Base-by-base conservation (phyloP, 495 filamentous ascomycete genomes). In the Penicillium egyptiacum region DNA sequence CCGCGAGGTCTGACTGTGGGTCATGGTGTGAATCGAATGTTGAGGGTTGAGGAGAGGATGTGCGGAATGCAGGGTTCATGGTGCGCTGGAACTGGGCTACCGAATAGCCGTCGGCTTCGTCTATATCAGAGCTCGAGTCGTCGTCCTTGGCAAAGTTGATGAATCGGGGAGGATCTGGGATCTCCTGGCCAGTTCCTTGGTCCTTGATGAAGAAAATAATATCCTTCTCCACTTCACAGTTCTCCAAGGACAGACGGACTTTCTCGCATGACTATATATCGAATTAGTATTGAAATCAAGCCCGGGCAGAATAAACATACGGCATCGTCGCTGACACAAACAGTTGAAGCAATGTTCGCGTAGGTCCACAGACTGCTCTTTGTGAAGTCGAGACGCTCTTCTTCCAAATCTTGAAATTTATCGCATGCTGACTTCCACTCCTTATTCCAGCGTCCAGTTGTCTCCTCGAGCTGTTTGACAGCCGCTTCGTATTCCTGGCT, bases 331-430 rank as follows among this genome's bases (percentile, higher is more conserved):
- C 94, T 97, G 10, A 99, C 93, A 64, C 95, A 99, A n/a, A 98
- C 95, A 25, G 93, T 98, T 2, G 92, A 96, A 2, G 92, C 88
- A 59, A 98, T 89, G 65, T 99, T 99, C 25, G 95, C 95, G 66
- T 97, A 98, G 19, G 83, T 90, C 95, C 95, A 99, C 12, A 98
- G 79, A 67, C 95, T 98, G 75, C 88, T 92, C 78, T 98, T 99
- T 55, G 89, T 89, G 67, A 95, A 98, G 68, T 99, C 95, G 28
- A 99, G 81, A 41, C 95, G 81, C 75, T 99, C 95, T 70, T 98
- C 95, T 74, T 99, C 95, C 10, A 99, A 84, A 65, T 99, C 95
- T 83, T 99, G 95, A 72, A 99, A 99, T 83, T 97, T 98, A 67
- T 99, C 95, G 68, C 95, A 96, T 12, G 92, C 94, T 20, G 86